Percentiles rank a stretch among this genome's conserved stretches.
phyloP scores from a whole-genome alignment of 2,329 filamentous ascomycete species.

The Pseudopithomyces maydicus region DNA sequence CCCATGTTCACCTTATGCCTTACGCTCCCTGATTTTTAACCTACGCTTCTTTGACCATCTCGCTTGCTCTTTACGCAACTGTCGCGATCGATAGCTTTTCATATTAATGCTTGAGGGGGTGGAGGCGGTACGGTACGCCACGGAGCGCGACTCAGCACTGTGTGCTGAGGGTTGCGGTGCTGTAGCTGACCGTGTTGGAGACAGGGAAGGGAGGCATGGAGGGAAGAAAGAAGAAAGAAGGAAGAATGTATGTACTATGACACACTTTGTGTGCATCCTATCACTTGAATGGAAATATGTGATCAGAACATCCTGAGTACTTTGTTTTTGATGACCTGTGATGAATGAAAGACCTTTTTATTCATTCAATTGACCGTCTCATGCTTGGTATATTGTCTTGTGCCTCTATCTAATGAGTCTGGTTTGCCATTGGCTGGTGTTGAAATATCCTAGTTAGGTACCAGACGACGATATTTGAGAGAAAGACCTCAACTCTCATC shows the following conservation, averaged over 20 bases:
- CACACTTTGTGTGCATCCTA: neutral
- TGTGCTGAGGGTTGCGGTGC: neutral
- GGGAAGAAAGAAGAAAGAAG: neutral
- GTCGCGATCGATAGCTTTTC: neutral
- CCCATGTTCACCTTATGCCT: neutral
- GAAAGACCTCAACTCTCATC: no score
- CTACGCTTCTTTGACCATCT: conserved; percentile 4
- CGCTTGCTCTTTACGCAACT: neutral
- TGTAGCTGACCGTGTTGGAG: neutral
- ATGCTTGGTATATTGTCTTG: no score
- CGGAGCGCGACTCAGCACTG: neutral
- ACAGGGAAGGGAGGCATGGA: neutral
- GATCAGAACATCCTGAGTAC: neutral
- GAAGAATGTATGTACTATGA: neutral
- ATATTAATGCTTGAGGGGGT: neutral
- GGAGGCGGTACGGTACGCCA: neutral
- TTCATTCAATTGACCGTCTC: no score
- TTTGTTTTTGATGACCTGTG: neutral
- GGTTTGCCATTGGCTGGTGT: no score
- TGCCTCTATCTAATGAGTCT: no score
- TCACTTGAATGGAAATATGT: neutral
- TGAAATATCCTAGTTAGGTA: no score
- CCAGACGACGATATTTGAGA: no score
- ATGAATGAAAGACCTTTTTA: no score
- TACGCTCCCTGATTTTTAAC: neutral